Evolutionary conservation across 495 filamentous ascomycete species (phyloP), one percentile per base, ranked within the genome.

Genomic region (Bryoglossum gracile): DNA sequence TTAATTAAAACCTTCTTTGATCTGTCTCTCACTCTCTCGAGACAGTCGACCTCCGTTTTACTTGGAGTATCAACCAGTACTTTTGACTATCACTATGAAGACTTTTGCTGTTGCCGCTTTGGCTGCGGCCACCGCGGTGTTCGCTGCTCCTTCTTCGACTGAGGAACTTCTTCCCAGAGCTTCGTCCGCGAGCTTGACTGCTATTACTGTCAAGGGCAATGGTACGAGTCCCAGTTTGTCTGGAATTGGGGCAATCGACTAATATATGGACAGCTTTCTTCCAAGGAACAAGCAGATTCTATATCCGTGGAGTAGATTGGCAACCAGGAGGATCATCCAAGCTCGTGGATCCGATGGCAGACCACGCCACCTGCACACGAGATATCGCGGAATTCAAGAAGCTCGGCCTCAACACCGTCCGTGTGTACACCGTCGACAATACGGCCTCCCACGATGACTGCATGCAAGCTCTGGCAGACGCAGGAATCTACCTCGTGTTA

Each of bases 221-320:
- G 58, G 56, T 59, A 47, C 18, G 56, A 4, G 8, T 11, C 16
- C 44, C 13, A 67, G 13, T 68, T 48, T 56, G 65, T 34, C 62
- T 60, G 21, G 46, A 11, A 11, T 10, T 38, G 35, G 35, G 38
- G 3, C 34, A 22, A 47, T 51, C 33, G 23, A 43, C 57, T 69
- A 54, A 68, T 55, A 54, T 4, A 3, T 10, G 8, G 2, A 28
- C 40, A 60, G 57, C 91, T 43, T 95, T 96, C 77, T 96, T 89
- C 73, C 75, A 84, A 58, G 89, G 87, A 48, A 65, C 77, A 52
- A 65, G 80, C 9, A 83, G 91, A 51, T 97, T 95, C 78, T 96
- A 96, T 65, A 80, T 97, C 43, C 86, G 89, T 36, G 91, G 91
- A 62, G 82, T 97, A 54, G 91, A 95, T 73, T 96, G 94, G 68